Evolutionary conservation across 78 protist genomes (phyloP), one percentile per base, ranked within the genome.

Genomic region (Dictyostelium brefeldianum): DNA sequence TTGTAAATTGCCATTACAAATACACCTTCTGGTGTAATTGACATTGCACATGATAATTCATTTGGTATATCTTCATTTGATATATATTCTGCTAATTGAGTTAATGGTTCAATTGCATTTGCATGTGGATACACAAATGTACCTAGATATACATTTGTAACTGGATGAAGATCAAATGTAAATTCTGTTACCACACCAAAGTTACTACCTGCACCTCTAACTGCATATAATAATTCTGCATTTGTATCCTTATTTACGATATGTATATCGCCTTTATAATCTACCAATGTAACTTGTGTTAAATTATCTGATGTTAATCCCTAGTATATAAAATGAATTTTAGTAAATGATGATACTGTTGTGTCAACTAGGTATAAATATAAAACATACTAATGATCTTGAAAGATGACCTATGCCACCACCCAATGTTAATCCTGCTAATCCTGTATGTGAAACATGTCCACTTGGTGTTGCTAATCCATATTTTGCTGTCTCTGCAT

Each of bases 141-240:
- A 15, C 83, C 83, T 1, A 78, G 20, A 4, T 22, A 54, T 54
- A 78, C 83, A 36, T 78, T 27, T 22, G n/a, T 50, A 29, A 43
- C 57, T 29, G 83, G 83, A 78, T 78, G 36, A 4, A 77, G 6
- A 5, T 77, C 50, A n/a, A 78, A 78, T 31, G 10, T n/a, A 56
- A 78, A 78, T 14, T 54, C 41, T 18, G 91, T 71, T 20, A 84
- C 67, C 14, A 84, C 81, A 22, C 91, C 91, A 71, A 71, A 84
- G 11, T 84, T 84, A 51, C 57, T 50, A 27, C 84, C 91, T 20
- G 81, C 91, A 47, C 91, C 91, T 71, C 91, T 69, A 36, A 84
- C 18, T 43, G 81, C 91, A 83, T 53, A 84, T 18, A 84, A 10
- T 9, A 84, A 67, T 20, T 84, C 91, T 20, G 31, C 7, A 46